Conservation (phyloP, 2,329 filamentous ascomycete genomes). For the Colletotrichum liriopes region DNA sequence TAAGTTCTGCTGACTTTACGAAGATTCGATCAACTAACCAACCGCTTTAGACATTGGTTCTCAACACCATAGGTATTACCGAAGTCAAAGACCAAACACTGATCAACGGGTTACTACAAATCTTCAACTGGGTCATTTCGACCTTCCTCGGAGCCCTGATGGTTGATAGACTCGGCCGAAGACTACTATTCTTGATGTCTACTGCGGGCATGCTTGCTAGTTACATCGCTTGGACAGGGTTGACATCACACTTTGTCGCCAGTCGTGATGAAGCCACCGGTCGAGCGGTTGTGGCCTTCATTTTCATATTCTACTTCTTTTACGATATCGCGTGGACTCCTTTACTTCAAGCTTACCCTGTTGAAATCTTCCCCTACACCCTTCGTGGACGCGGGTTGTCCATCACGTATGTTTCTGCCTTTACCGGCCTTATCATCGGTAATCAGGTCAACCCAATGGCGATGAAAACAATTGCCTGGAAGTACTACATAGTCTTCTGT, state of each 20-base stretch:
- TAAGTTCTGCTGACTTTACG: not conserved
- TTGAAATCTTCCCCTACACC: conserved; percentile 44
- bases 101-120: conserved; percentile 54
- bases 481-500: conserved; percentile 46
- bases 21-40: not conserved
- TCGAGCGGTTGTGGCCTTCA: conserved; percentile 43
- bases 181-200: conserved; percentile 63
- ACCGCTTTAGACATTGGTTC: conserved; percentile 44
- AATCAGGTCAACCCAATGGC: conserved; percentile 63
- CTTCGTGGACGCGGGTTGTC: conserved; percentile 43
- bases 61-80: conserved; percentile 52
- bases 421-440: conserved; percentile 48
- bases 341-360: conserved; percentile 38
- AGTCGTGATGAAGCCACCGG: conserved; percentile 37
- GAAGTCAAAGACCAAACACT: conserved; percentile 54
- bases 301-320: conserved; percentile 43
- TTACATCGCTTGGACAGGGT: conserved; percentile 48
- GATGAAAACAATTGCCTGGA: conserved; percentile 50
- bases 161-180: conserved; percentile 55
- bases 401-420: conserved; percentile 39
- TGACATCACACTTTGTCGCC: conserved; percentile 21
- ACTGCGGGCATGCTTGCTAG: conserved; percentile 48
- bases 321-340: conserved; percentile 43
- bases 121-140: conserved; percentile 37
- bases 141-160: conserved; percentile 55